Base-by-base conservation (phyloP, 2,329 filamentous ascomycete species). In the Hymenoscyphus occultus region DNA sequence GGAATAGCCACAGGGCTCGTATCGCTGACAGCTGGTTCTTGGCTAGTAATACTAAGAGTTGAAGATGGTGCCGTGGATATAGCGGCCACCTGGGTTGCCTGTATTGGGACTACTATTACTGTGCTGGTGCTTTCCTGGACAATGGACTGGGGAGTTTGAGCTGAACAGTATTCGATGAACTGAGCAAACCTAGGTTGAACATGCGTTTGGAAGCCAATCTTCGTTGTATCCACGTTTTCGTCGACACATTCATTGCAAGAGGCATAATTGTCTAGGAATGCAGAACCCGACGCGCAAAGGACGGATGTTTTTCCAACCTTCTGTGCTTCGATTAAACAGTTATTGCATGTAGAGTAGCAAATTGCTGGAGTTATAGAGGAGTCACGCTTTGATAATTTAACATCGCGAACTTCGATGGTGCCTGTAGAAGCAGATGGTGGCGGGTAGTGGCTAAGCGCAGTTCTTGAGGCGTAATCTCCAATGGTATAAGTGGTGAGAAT, bases 331-430 rank as follows among this genome's bases (percentile, higher is more conserved):
- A 80, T 56, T 40, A 74, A 78, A 16, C 80, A 80, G 39, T 80
- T 77, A 67, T 87, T 82, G 74, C 88, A 90, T 0, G 71, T 57
- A 4, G 75, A 76, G 67, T 75, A 89, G 74, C 88, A 90, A 3
- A 77, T 56, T 0, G 79, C 62, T 0, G 86, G 85, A 0, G 78
- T 54, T 0, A 77, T 72, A 0, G 77, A 77, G 1, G 69, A 69
- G 42, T 76, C 80, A 40, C 82, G 79, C 71, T 82, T 82, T 12
- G 62, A 69, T 67, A 67, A 62, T 22, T 54, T 63, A 28, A 64
- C 48, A n/a, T 64, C 56, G 56, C 56, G 42, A 48, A 62, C 22
- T 54, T 32, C 22, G 32, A n/a, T 64, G 19, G 39, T 64, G 3
- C 40, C 57, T 5, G 66, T 62, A 56, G 60, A 45, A 0, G 65